Evolutionary conservation across 2,329 filamentous ascomycete genomes (phyloP).

Genomic region (Alternaria alternata): DNA sequence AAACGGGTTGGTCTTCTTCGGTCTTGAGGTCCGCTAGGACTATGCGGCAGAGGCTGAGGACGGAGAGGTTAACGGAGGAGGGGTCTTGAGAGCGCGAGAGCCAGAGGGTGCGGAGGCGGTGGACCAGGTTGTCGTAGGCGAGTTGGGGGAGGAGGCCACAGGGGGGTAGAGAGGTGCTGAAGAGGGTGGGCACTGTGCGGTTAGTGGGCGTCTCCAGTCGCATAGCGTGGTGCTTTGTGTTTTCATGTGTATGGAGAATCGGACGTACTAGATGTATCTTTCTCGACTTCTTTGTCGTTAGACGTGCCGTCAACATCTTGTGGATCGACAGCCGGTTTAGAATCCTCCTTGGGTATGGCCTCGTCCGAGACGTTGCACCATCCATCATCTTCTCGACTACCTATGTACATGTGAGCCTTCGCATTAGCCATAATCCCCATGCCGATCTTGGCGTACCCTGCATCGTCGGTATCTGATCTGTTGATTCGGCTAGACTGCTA

Average conservation of each 20-base stretch:
- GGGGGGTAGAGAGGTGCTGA: conserved; percentile 34
- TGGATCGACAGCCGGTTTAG: not conserved
- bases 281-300: conserved; percentile 6
- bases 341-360: not conserved
- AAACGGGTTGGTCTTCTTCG: conserved; percentile 15
- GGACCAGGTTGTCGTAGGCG: conserved; percentile 35
- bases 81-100: not conserved
- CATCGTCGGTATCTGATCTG: not conserved
- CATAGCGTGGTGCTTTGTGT: too few species aligned
- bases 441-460: not conserved
- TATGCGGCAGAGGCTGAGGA: conserved; percentile 18
- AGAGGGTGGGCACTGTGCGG: conserved; percentile 34
- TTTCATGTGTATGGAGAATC: too few species aligned
- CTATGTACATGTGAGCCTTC: not conserved
- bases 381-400: conserved; percentile 16
- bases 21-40: conserved; percentile 15
- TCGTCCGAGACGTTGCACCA: conserved; percentile 17
- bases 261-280: conserved; percentile 28
- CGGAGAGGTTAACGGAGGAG: not conserved
- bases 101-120: conserved; percentile 31
- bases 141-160: conserved; percentile 31
- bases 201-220: too few species aligned
- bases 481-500: not conserved
- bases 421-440: not conserved
- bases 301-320: too few species aligned